Conservation (phyloP, 108 stramenopile species). For the Nitzschia inconspicua region DNA sequence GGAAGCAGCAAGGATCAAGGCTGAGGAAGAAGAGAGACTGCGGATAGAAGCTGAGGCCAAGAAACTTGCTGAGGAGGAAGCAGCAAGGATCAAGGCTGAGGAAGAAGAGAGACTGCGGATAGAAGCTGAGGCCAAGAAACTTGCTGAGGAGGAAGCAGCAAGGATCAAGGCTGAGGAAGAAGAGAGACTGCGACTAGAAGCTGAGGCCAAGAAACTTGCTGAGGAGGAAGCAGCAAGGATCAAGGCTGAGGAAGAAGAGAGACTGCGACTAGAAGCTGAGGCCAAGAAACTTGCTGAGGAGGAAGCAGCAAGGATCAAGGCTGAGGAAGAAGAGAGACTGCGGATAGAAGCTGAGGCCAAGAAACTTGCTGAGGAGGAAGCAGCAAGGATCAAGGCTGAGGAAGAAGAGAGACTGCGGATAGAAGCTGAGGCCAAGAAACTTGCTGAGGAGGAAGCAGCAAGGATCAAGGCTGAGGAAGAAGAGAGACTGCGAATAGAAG, state of each 20-base stretch:
- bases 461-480: neutral
- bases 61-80: neutral
- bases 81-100: neutral
- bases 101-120: neutral
- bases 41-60: neutral
- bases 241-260: conserved; percentile 1
- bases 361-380: neutral
- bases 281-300: neutral
- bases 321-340: too few relatives aligned
- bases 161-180: neutral
- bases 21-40: too few relatives aligned
- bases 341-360: neutral
- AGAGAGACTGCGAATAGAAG: too few relatives aligned
- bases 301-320: neutral
- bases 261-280: neutral
- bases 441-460: neutral
- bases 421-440: neutral
- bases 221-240: neutral
- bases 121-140: neutral
- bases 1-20: neutral
- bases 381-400: neutral
- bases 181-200: too few relatives aligned
- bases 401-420: neutral
- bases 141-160: neutral
- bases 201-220: neutral